Evolutionary conservation across 2,329 filamentous ascomycete species (phyloP), one percentile per base, ranked within the genome.

Genomic region (Phialocephala subalpina): DNA sequence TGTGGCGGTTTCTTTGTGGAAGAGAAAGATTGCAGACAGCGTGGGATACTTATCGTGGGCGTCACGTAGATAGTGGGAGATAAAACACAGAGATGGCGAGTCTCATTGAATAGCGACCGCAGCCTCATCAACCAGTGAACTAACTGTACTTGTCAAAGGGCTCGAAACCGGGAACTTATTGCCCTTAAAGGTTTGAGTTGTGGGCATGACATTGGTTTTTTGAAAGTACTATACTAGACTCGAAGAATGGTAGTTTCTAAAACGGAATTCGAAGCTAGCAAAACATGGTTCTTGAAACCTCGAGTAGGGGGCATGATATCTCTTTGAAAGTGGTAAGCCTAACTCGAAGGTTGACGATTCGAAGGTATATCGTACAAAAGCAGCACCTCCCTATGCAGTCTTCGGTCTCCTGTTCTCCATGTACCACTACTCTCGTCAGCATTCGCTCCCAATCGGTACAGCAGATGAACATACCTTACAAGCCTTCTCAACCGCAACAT

Each of bases 391-490:
- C 20, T n/a, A 49, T 11, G 45, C 20, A 49, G n/a, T 49, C 45
- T 49, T 49, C n/a, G 45, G 45, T 49, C 45, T 49, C 45, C n/a
- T 49, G n/a, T 49, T 49, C n/a, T 49, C 45, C 45, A 49, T 6
- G 18, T 53, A 53, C 49, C 49, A 53, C 49, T 53, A 53, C 25
- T 29, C 14, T 53, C 25, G 7, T 53, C 25, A 53, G 49, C 22
- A 53, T n/a, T n/a, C n/a, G n/a, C n/a, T n/a, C n/a, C n/a, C n/a
- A n/a, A n/a, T n/a, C n/a, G n/a, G n/a, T n/a, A n/a, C n/a, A n/a
- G n/a, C n/a, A n/a, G n/a, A n/a, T n/a, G n/a, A n/a, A 53, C 55
- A 16, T 52, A 60, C 58, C 45, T 60, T 60, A 22, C 8, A 33
- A 49, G 58, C 22, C 29, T 38, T 49, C n/a, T 35, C 40, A 60